Conservation (phyloP, 306 rosid species). For the Comarum palustre region DNA sequence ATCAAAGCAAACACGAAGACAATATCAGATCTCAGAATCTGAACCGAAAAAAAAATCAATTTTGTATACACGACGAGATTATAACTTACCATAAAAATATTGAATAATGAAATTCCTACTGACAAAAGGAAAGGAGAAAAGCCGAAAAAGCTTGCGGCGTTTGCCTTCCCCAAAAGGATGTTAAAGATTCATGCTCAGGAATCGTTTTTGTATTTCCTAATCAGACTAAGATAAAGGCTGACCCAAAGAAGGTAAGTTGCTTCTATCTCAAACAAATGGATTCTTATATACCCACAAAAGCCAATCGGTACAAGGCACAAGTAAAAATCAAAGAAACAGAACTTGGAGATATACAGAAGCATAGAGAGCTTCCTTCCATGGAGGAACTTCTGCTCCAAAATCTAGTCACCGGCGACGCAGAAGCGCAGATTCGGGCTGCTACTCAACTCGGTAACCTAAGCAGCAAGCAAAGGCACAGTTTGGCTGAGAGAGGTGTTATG, state of each 20-base stretch:
- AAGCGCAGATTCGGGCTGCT: slow-evolving; percentile 58
- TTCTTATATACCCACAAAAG: slow-evolving; percentile 51
- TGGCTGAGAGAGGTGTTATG: slow-evolving; percentile 54
- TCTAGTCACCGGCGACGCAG: slow-evolving; percentile 48
- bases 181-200: slow-evolving; percentile 50
- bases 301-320: slow-evolving; percentile 32
- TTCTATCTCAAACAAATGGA: slow-evolving; percentile 82
- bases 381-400: slow-evolving; percentile 48
- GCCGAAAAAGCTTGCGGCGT: slow-evolving; percentile 37
- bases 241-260: slow-evolving; percentile 66
- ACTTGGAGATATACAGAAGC: slow-evolving; percentile 18
- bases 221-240: slow-evolving; percentile 39
- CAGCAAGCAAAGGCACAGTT: slow-evolving; percentile 52
- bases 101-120: neutral
- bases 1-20: no score
- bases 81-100: neutral
- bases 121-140: neutral
- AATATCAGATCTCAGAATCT: no score
- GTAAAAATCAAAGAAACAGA: neutral
- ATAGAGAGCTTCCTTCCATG: slow-evolving; percentile 35
- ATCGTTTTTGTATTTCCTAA: slow-evolving; percentile 35
- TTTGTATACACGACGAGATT: no score
- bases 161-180: slow-evolving; percentile 72
- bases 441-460: slow-evolving; percentile 45
- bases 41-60: no score